Evolutionary conservation across 805 yeast species (phyloP), one percentile per base, ranked within the genome.

Genomic region (Wilhelminamyces savonicus): DNA sequence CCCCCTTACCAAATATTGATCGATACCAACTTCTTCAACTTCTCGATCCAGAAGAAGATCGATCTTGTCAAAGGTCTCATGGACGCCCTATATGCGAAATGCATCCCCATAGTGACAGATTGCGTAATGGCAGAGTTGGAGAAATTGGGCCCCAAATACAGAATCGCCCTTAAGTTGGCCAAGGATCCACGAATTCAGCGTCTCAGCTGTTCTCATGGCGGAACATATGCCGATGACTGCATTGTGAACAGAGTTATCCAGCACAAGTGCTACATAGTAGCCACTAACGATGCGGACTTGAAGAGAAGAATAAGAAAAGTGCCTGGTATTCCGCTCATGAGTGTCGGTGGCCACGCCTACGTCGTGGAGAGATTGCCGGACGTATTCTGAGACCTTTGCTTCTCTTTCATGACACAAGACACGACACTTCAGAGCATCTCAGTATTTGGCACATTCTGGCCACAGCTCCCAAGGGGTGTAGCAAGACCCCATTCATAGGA

Each of bases 181-280:
- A 82, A 84, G 43, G 98, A 92, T 53, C 96, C 97, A 24, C 69
- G 97, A 47, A 81, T 92, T 21, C 73, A 84, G 44, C 71, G 97
- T 37, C 66, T 92, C 28, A 84, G 78, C 24, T 92, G 98, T 50
- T 68, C 90, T 8, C 98, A 92, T 51, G 83, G 82, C 45, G 98
- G 98, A 18, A 90, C 96, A 0, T 92, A 92, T 66, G 98, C 98
- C 17, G 98, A 92, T 76, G 98, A 92, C 59, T 92, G 98, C 57
- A 54, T 92, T 7, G 97, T 92, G 12, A 78, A 82, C 53, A 71
- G 98, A 45, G 95, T 92, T 5, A 71, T 90, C 55, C 97, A 90
- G 50, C 97, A 92, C 62, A 92, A 92, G 54, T 92, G 98, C 59
- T 92, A 77, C 50, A 88, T 92, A 32, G 97, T 92, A 21, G 98